These are phyloP conservation scores for Hamamelis virginiana DNA, from an alignment of 164 flowering plant genomes.

Conservation along the genomic window DNA sequence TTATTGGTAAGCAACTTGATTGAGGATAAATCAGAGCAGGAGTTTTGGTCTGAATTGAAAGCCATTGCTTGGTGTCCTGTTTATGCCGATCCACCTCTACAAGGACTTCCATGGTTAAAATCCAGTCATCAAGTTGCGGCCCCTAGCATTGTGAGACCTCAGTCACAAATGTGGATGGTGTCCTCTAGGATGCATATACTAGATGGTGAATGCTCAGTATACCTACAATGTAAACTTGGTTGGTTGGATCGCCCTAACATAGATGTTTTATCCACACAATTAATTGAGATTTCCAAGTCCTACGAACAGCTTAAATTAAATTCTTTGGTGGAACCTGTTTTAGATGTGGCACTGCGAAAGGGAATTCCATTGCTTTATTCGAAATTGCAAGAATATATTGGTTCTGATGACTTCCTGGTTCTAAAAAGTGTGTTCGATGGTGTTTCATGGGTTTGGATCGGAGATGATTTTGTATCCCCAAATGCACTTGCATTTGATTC, in stretches of 20 bases:
- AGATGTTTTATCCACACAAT: constrained; percentile 52
- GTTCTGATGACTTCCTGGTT: constrained; percentile 44
- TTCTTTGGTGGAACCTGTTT: constrained; percentile 31
- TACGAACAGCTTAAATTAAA: constrained; percentile 44
- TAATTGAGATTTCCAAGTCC: constrained; percentile 61
- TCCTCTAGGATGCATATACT: constrained; percentile 70
- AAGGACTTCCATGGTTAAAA: constrained; percentile 76
- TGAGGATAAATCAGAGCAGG: constrained; percentile 46
- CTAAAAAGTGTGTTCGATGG: constrained; percentile 62
- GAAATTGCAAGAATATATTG: constrained; percentile 59
- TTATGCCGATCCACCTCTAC: constrained; percentile 57
- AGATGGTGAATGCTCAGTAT: constrained; percentile 67
- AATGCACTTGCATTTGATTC: constrained; percentile 92
- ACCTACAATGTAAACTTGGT: constrained; percentile 67
- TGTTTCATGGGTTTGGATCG: constrained; percentile 90
- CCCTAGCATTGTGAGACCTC: constrained; percentile 67
- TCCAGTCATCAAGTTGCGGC: constrained; percentile 52
- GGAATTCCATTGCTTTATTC: constrained; percentile 66
- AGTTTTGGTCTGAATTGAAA: constrained; percentile 79
- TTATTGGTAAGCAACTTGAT: constrained; percentile 35
- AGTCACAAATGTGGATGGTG: constrained; percentile 83
- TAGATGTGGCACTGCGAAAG: constrained; percentile 53
- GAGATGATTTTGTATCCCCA: constrained; percentile 82
- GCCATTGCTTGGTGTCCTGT: constrained; percentile 86
- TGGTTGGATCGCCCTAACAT: constrained; percentile 62